Percentiles rank a stretch among this genome's conserved stretches.
These are phyloP conservation scores for Xylaria sp. DNA, from an alignment of 2,329 filamentous ascomycete species.

Conservation along the genomic window DNA sequence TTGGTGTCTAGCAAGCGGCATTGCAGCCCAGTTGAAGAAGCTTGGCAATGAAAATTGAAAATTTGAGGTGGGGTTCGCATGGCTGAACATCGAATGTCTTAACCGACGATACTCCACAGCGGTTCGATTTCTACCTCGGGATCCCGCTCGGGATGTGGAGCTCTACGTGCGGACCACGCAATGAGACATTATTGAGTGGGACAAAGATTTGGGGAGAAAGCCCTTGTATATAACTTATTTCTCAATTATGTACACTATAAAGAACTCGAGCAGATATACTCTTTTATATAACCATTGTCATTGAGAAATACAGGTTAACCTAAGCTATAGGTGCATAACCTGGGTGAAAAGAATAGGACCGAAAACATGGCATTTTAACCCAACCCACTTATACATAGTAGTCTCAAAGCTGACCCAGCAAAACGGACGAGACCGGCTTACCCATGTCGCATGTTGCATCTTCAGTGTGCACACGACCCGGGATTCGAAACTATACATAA, in stretches of 20 bases:
- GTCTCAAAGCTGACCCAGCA: background rate
- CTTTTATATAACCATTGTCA: background rate
- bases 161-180: background rate
- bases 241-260: background rate
- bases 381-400: too few relatives aligned
- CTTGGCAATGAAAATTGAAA: conserved; percentile 22
- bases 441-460: conserved; percentile 5
- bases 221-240: background rate
- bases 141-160: conserved; percentile 14
- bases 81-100: background rate
- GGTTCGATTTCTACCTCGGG: conserved; percentile 6
- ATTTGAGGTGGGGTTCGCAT: conserved; percentile 23
- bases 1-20: background rate
- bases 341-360: conserved; percentile 2
- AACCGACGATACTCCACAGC: conserved; percentile 1
- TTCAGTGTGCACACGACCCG: background rate
- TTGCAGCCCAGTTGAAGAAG: background rate
- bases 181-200: background rate
- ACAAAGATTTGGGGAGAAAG: background rate
- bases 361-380: background rate
- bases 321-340: background rate
- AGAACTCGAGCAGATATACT: background rate
- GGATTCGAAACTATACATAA: too few relatives aligned
- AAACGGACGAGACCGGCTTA: background rate
- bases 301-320: background rate